A percentile compares a stretch with the other conserved stretches of the same genome.
phyloP scores from a whole-genome alignment of 2,329 filamentous ascomycete genomes.

The Didymella arachidicola region DNA sequence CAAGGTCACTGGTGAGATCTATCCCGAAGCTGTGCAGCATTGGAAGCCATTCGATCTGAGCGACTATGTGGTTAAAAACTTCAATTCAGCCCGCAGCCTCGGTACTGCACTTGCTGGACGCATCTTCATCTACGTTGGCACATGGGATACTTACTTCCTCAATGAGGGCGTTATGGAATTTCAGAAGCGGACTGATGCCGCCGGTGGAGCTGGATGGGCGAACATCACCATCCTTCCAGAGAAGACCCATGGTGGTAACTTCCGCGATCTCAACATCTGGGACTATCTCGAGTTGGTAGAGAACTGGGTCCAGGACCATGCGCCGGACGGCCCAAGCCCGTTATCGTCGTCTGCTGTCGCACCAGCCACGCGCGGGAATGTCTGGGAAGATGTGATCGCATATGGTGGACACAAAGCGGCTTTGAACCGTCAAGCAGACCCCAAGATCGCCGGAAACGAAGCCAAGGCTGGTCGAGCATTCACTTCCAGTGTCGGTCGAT shows the following conservation, averaged over 20 bases:
- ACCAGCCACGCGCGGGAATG: constrained; percentile 40
- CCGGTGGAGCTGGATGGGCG: constrained; percentile 47
- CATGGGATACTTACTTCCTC: constrained; percentile 48
- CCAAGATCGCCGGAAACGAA: constrained; percentile 25
- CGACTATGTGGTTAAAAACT: constrained; percentile 46
- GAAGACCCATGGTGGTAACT: constrained; percentile 46
- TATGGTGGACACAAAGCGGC: constrained; percentile 47
- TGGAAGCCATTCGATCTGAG: constrained; percentile 51
- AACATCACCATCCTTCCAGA: constrained; percentile 47
- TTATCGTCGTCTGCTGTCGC: constrained; percentile 31
- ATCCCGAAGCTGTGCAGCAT: constrained; percentile 46
- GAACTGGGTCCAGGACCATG: constrained; percentile 43
- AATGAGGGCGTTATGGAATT: constrained; percentile 50
- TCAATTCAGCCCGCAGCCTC: constrained; percentile 43
- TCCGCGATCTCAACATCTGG: constrained; percentile 44
- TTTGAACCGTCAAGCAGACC: constrained; percentile 42
- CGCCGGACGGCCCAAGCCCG: constrained; percentile 42
- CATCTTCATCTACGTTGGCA: constrained; percentile 49
- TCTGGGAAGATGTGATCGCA: constrained; percentile 46
- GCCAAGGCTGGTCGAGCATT: constrained; percentile 13
- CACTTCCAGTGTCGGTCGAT: constrained; percentile 41
- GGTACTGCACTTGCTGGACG: constrained; percentile 43
- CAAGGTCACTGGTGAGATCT: constrained; percentile 52
- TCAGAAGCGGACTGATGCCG: constrained; percentile 43
- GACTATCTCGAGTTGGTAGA: constrained; percentile 47